Evolutionary conservation across 768 basidiomycete genomes (phyloP).

Genomic region (Tephrocybe sp.): DNA sequence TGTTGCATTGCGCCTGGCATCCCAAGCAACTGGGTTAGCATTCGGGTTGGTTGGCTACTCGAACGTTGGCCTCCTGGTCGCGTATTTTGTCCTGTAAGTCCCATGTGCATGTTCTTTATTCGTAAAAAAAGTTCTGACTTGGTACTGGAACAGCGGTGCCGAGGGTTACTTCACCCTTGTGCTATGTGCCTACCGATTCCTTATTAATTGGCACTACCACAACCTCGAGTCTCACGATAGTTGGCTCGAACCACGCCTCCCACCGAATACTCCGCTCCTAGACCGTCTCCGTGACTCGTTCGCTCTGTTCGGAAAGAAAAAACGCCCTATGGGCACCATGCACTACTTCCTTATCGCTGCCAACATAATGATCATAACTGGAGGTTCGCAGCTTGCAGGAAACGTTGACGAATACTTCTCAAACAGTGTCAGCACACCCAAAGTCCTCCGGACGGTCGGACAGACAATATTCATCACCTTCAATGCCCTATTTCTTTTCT

Average conservation of each 20-base stretch:
- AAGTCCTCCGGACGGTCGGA: conserved; percentile 29
- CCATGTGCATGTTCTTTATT: neutral
- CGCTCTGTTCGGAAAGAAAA: conserved; percentile 20
- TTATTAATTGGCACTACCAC: conserved; percentile 36
- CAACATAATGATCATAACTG: conserved; percentile 31
- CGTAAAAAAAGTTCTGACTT: neutral
- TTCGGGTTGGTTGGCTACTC: conserved; percentile 32
- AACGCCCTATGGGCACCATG: conserved; percentile 30
- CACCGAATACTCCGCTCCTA: conserved; percentile 13
- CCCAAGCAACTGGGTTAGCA: conserved; percentile 33
- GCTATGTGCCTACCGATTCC: conserved; percentile 34
- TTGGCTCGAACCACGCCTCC: conserved; percentile 33
- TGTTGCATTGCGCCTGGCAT: conserved; percentile 31
- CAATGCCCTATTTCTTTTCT: conserved; percentile 24
- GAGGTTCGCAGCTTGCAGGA: conserved; percentile 31
- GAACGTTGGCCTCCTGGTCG: conserved; percentile 28
- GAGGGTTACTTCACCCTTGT: conserved; percentile 34
- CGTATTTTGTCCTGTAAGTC: conserved; percentile 28
- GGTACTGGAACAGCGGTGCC: conserved; percentile 18
- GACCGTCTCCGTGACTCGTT: conserved; percentile 24
- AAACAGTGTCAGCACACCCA: conserved; percentile 16
- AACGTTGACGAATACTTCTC: conserved; percentile 13
- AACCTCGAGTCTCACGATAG: conserved; percentile 28
- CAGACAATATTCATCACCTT: conserved; percentile 32
- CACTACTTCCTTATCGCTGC: conserved; percentile 31